Base-by-base conservation (phyloP, 2,329 filamentous ascomycete species). In the Nannizziopsis arthrosporioides region DNA sequence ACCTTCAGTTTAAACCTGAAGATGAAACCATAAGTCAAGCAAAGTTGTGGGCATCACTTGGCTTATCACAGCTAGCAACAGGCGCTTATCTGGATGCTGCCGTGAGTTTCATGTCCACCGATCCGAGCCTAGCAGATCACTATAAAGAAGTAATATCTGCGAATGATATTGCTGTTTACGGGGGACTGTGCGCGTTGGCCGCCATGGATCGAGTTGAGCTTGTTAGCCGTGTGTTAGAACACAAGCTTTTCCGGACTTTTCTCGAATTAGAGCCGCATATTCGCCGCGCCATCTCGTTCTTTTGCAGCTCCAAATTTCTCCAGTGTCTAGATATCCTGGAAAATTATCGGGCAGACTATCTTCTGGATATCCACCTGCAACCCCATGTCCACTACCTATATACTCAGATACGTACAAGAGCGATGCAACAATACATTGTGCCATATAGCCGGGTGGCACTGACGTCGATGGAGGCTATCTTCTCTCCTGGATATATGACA, bases 211-310 rank as follows among this genome's bases (percentile, higher is more conserved):
- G 92, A 42, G 71, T 74, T 6, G 80, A 86, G 52, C 73, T 98
- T 17, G 84, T 92, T 63, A 70, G 68, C 5, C 73, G 73, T 5
- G 87, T 96, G 2, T 76, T 98, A 0, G 85, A 92, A 34, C 94
- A 87, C 60, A 71, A 72, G 31, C 72, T 75, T 9, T 98, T 98
- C 70, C 83, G 92, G 45, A 80, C 77, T 40, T 94, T 92, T 61
- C 76, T 98, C 11, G 92, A 96, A 63, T 75, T 93, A 0, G 92
- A 96, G 66, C 88, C 90, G 2, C 90, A 96, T 59, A 84, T 98
- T 53, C 85, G 92, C 54, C 89, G 89, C 50, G 90, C 92, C 10
- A 84, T 98, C 57, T 79, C 78, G 6, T 82, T 86, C 62, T 98
- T 95, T 68, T 86, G 90, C 57, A 87, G 84, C 56, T 87, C 86